A percentile compares a stretch with the other conserved stretches of the same genome.
Evolutionary conservation across 2,329 filamentous ascomycete species (phyloP).

Genomic region (Remersonia thermophila): DNA sequence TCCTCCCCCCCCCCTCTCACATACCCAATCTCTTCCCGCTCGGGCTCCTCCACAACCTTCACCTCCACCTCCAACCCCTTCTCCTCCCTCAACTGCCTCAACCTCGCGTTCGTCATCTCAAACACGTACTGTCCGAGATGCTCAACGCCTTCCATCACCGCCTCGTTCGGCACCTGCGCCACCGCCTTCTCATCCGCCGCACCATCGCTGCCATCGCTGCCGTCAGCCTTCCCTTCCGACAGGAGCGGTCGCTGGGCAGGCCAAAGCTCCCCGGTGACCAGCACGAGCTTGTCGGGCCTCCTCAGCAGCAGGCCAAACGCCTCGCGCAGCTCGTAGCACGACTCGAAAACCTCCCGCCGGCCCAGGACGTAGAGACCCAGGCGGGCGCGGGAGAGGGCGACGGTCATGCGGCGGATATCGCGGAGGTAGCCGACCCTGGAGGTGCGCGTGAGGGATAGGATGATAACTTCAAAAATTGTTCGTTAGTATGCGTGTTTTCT

Average conservation of each 20-base stretch:
- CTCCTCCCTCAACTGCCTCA: constrained; percentile 36
- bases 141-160: constrained; percentile 79
- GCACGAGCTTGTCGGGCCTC: constrained; percentile 66
- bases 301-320: constrained; percentile 70
- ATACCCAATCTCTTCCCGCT: constrained; percentile 18
- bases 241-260: constrained; percentile 43
- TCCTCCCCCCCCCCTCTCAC: constrained; percentile 13
- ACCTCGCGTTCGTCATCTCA: constrained; percentile 70
- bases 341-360: constrained; percentile 75
- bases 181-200: no score
- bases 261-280: constrained; percentile 80
- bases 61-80: constrained; percentile 20
- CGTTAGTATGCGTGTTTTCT: no score
- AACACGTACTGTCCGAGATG: constrained; percentile 93
- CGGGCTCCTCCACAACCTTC: constrained; percentile 18
- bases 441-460: constrained; percentile 84
- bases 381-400: constrained; percentile 83
- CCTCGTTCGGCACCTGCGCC: constrained; percentile 36
- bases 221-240: constrained; percentile 28
- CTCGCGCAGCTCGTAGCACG: constrained; percentile 73
- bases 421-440: constrained; percentile 83
- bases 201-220: no score
- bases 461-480: no score
- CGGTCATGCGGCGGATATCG: constrained; percentile 84
- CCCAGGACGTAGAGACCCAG: constrained; percentile 88